Conservation (phyloP, 1,284 basidiomycete genomes). For the Irpex sp. region DNA sequence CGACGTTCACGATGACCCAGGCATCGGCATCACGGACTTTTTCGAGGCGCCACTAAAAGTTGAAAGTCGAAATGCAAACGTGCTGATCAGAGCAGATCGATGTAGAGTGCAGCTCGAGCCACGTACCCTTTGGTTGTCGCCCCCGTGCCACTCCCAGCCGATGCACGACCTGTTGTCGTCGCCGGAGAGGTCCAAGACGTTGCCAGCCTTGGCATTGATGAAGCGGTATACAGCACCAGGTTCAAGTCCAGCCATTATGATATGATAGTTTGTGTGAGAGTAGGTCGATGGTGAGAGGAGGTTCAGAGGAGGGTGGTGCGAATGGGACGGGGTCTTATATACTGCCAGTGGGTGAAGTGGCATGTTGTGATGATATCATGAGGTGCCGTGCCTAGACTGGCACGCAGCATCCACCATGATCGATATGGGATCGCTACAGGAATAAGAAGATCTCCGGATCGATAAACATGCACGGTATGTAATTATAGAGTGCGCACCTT, state of each 20-base stretch:
- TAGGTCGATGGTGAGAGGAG: neutral
- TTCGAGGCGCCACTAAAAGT: slow-evolving; percentile 7
- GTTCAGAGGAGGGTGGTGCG: neutral
- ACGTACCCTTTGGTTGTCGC: slow-evolving; percentile 45
- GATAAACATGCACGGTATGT: neutral
- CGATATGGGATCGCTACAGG: neutral
- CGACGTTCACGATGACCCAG: slow-evolving; percentile 38
- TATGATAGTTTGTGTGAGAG: neutral
- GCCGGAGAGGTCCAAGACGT: slow-evolving; percentile 50
- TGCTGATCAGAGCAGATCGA: neutral
- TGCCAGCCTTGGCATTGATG: slow-evolving; percentile 46
- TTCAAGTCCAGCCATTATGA: slow-evolving; percentile 8
- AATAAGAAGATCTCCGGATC: neutral
- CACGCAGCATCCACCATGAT: neutral
- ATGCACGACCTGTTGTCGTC: slow-evolving; percentile 44
- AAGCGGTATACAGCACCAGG: slow-evolving; percentile 37
- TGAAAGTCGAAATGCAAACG: no score
- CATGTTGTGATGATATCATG: neutral
- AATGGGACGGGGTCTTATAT: slow-evolving; percentile 8
- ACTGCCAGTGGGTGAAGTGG: neutral
- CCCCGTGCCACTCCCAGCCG: slow-evolving; percentile 40
- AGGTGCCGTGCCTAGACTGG: neutral
- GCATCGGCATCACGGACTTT: slow-evolving; percentile 16
- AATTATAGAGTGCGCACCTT: neutral
- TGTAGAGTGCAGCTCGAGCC: neutral